Evolutionary conservation across 2,329 filamentous ascomycete species (phyloP), one percentile per base, ranked within the genome.

Genomic region (Cladosporium phlei): DNA sequence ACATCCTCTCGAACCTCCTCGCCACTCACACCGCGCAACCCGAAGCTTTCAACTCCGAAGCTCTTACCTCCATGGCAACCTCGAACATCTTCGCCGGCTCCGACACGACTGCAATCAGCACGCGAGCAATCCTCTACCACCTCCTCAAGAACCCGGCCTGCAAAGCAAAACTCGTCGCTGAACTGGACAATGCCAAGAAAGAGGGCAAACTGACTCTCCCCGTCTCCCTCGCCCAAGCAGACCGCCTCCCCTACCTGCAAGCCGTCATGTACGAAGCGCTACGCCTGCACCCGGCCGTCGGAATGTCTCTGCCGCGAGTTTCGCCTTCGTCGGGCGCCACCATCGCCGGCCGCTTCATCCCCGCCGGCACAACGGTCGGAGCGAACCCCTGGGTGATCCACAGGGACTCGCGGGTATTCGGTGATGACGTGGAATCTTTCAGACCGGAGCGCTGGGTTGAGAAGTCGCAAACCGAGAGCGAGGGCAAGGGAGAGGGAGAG

Each of bases 1-100:
- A 78, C 50, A 78, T 78, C 74, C 64, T 78, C 9, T 70, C 69
- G 1, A 70, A 69, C 2, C 75, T 77, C 48, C 61, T 75, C 9
- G 57, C 62, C 3, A 67, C 73, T 51, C 66, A 66, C 54, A 52
- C 73, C 0, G 49, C 57, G 49, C 50, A 66, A 57, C 20, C 62
- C 12, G 53, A 70, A 49, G 57, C 65, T 11, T 65, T 71, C 46
- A 61, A 66, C 40, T 66, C 51, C 55, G 69, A 58, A 61, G 66
- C 56, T 49, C 69, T 72, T 48, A 61, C 61, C 2, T 51, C 66
- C 12, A 47, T 69, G 38, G 65, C 69, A 49, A 69, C 64, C 2
- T 60, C 35, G 14, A 43, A 49, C n/a, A 44, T 73, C 46, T 54
- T 66, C 21, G 71, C 69, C 5, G 69, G 69, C 9, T 51, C 46